These are phyloP conservation scores for Fusarium sp. DNA, from an alignment of 2,329 filamentous ascomycete genomes.

Conservation along the genomic window DNA sequence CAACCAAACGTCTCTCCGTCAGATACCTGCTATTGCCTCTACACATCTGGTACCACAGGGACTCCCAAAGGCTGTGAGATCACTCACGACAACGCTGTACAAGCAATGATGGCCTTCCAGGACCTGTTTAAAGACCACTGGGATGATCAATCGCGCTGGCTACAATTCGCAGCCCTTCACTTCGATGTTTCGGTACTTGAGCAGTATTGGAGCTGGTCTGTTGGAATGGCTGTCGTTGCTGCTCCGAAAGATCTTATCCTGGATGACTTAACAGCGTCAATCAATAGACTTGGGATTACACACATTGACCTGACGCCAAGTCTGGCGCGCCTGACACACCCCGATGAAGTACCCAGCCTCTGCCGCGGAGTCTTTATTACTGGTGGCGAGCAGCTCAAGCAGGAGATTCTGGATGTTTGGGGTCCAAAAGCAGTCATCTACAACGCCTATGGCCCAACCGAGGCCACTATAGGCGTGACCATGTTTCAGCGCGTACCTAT, in stretches of 20 bases:
- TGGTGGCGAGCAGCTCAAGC: constrained; percentile 87
- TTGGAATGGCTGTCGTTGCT: constrained; percentile 85
- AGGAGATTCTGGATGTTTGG: constrained; percentile 90
- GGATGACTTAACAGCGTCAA: constrained; percentile 81
- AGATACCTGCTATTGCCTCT: constrained; percentile 83
- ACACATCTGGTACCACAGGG: constrained; percentile 89
- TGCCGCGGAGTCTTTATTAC: constrained; percentile 92
- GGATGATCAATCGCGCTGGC: constrained; percentile 79
- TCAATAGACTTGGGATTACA: constrained; percentile 79
- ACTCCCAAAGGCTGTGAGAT: constrained; percentile 90
- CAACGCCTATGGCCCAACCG: constrained; percentile 93
- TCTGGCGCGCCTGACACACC: constrained; percentile 81
- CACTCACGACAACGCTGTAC: constrained; percentile 88
- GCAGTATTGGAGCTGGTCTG: constrained; percentile 96
- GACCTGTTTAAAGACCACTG: constrained; percentile 81
- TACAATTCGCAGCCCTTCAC: constrained; percentile 94
- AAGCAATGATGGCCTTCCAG: constrained; percentile 90
- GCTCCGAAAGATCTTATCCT: constrained; percentile 87
- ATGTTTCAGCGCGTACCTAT: constrained; percentile 85
- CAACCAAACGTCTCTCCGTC: constrained; percentile 51
- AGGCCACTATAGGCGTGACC: constrained; percentile 92
- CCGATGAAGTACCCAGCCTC: constrained; percentile 82
- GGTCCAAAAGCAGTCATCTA: constrained; percentile 84
- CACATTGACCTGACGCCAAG: constrained; percentile 94
- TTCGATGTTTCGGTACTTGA: constrained; percentile 95